phyloP scores from a whole-genome alignment of 2,329 filamentous ascomycete genomes.

The Hypoxylon sp. region DNA sequence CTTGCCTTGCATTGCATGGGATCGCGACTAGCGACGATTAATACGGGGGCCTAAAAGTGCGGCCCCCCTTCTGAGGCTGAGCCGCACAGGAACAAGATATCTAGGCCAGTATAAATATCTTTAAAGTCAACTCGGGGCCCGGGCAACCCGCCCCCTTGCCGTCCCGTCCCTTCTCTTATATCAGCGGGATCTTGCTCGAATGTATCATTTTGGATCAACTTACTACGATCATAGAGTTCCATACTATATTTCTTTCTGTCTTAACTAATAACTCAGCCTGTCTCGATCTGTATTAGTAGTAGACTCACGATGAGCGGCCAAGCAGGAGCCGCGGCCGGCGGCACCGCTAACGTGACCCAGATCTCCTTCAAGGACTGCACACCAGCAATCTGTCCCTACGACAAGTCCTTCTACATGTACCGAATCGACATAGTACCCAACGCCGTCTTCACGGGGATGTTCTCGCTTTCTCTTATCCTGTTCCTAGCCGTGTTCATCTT shows the following conservation, averaged over 20 bases:
- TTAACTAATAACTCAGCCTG: background rate
- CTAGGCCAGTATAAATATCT: constrained; percentile 12
- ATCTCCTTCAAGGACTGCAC: constrained; percentile 42
- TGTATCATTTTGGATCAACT: background rate
- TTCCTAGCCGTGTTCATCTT: constrained; percentile 58
- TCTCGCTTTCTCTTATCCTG: constrained; percentile 59
- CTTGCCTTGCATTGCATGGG: constrained; percentile 16
- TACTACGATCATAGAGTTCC: background rate
- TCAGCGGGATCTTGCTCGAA: background rate
- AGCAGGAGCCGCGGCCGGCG: constrained; percentile 2
- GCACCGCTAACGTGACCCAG: background rate
- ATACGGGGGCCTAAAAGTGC: background rate
- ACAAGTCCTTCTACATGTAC: constrained; percentile 63
- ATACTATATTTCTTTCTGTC: background rate
- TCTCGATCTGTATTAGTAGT: background rate
- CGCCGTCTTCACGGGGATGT: constrained; percentile 64
- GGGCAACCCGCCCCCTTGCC: background rate
- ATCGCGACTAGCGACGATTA: background rate
- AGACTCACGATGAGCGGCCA: constrained; percentile 29
- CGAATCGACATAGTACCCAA: constrained; percentile 67
- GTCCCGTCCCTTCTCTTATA: background rate
- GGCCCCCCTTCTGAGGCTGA: constrained; percentile 1
- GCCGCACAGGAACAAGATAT: constrained; percentile 12
- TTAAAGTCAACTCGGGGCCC: constrained; percentile 1
- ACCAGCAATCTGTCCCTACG: constrained; percentile 40